Evolutionary conservation across 805 yeast species (phyloP).

Genomic region (Grigorovia jiainica): DNA sequence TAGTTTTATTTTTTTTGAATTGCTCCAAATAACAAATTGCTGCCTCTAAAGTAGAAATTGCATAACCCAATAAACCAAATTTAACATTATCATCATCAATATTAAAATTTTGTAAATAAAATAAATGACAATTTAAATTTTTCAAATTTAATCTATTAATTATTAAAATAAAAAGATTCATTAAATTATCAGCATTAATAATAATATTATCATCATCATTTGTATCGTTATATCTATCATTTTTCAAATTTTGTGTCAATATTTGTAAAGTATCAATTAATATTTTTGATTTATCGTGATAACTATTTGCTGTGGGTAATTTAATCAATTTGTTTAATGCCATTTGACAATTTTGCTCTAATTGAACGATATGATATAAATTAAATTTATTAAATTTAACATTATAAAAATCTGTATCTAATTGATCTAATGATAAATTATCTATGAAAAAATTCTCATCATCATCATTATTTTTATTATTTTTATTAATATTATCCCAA

Average conservation of each 20-base stretch:
- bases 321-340: slow-evolving; percentile 47
- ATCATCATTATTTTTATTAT: slow-evolving; percentile 1
- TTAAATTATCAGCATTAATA: slow-evolving; percentile 73
- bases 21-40: slow-evolving; percentile 44
- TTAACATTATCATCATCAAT: slow-evolving; percentile 32
- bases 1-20: background rate
- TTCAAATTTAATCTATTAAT: slow-evolving; percentile 52
- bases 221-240: slow-evolving; percentile 7
- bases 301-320: slow-evolving; percentile 37
- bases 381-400: slow-evolving; percentile 20
- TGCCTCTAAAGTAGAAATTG: slow-evolving; percentile 76
- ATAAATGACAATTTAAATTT: slow-evolving; percentile 52
- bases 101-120: slow-evolving; percentile 50
- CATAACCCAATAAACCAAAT: slow-evolving; percentile 62
- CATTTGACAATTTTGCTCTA: slow-evolving; percentile 37
- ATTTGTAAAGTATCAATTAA: slow-evolving; percentile 44
- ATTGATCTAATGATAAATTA: slow-evolving; percentile 34
- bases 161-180: slow-evolving; percentile 64
- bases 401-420: slow-evolving; percentile 37
- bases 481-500: slow-evolving; percentile 40
- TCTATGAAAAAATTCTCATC: background rate
- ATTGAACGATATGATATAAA: slow-evolving; percentile 19
- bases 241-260: slow-evolving; percentile 31
- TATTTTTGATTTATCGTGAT: slow-evolving; percentile 38
- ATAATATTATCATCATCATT: slow-evolving; percentile 6